Base-by-base conservation (phyloP, 192 early-diverging fungal genomes). In the Diversispora epigaea region DNA sequence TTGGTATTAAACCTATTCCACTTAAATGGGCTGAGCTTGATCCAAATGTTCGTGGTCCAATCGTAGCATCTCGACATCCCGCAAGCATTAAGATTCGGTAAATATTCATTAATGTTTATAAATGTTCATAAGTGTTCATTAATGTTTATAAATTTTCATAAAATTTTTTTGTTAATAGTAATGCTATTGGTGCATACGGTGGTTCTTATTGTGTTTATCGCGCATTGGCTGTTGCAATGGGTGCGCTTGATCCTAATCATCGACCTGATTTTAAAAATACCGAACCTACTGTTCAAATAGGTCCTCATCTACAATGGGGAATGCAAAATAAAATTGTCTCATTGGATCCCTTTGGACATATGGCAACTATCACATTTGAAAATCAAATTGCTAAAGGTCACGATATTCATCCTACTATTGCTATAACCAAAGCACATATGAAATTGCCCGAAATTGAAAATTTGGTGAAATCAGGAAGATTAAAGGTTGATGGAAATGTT, bases 361-460 rank as follows among this genome's bases (percentile, higher is more conserved):
- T 91, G 46, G 87, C 89, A 3, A 86, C 87, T 56, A 79, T 88
- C 40, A 84, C 87, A 54, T 96, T 85, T 77, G 70, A 72, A 54
- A 76, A 84, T 6, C 78, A 93, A 52, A 81, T 94, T 43, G 83
- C 90, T 6, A 43, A 74, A 58, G 94, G 93, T 19, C 62, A 93
- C 9, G 96, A 98, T 76, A 79, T 98, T 60, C 89, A 94, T 41
- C 96, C 96, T 3, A 94, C 93, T 19, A 96, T 95, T 77, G 93
- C 96, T 58, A 91, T 96, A 60, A 98, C 96, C 22, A 87, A 91
- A 76, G 96, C 96, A n/a, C 96, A 98, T 71, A 98, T 98, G 92
- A 91, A 92, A 76, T 84, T 98, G 57, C 88, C 94, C 25, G 96
- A 98, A 76, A 90, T 98, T 65, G 93, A 95, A 77, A 88, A 88